Conservation (phyloP, 2,329 filamentous ascomycete genomes). For the Diplodia scrobiculata region DNA sequence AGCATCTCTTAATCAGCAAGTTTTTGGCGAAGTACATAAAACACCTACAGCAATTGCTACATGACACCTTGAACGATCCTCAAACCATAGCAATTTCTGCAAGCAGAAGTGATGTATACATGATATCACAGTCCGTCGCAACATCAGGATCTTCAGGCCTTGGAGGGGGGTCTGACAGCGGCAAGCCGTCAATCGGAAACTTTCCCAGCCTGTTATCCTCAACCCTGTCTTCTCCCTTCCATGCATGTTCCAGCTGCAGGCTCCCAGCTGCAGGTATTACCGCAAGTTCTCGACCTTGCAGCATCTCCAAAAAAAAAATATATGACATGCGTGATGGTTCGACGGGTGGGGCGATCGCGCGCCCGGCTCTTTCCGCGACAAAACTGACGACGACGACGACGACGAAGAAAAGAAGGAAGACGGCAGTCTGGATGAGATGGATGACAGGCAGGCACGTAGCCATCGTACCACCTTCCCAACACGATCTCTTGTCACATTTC, state of each 20-base stretch:
- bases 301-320: background rate
- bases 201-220: background rate
- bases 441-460: background rate
- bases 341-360: background rate
- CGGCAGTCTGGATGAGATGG: too few relatives aligned
- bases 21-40: background rate
- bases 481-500: background rate
- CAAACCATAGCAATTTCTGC: background rate
- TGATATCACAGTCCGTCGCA: slow-evolving; percentile 6
- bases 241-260: background rate
- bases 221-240: background rate
- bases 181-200: background rate
- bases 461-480: slow-evolving; percentile 1
- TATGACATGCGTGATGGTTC: background rate
- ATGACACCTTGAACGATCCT: background rate
- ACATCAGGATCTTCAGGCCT: background rate
- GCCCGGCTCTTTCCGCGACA: slow-evolving; percentile 5
- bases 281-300: background rate
- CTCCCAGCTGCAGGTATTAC: background rate
- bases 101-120: background rate
- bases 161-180: background rate
- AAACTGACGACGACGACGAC: background rate
- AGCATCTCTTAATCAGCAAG: slow-evolving; percentile 10
- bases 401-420: background rate
- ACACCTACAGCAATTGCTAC: background rate